These are phyloP conservation scores for Bacidia gigantensis DNA, from an alignment of 495 filamentous ascomycete genomes.

Conservation along the genomic window DNA sequence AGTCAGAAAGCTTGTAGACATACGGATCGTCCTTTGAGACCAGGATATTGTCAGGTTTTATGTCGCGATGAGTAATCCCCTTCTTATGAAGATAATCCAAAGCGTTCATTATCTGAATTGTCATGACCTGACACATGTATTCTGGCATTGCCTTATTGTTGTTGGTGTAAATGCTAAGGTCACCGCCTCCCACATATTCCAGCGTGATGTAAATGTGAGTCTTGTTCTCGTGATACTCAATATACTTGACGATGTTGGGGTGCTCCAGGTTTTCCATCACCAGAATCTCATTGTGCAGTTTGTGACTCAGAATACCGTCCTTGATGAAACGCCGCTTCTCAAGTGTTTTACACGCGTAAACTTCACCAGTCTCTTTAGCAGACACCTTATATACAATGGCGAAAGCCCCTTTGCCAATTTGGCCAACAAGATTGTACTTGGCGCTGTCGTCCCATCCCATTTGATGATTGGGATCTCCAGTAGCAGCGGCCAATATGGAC, in stretches of 20 bases:
- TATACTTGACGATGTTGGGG: slow-evolving; percentile 83
- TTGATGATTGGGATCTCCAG: slow-evolving; percentile 32
- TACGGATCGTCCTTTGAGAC: slow-evolving; percentile 59
- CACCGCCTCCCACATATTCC: slow-evolving; percentile 80
- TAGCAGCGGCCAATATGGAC: slow-evolving; percentile 13
- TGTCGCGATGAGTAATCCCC: slow-evolving; percentile 88
- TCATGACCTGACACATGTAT: slow-evolving; percentile 49
- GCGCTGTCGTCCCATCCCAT: slow-evolving; percentile 71
- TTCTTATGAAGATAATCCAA: slow-evolving; percentile 75
- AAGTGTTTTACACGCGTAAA: slow-evolving; percentile 82
- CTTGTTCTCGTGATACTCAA: slow-evolving; percentile 67
- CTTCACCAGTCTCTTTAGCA: slow-evolving; percentile 59
- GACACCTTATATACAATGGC: slow-evolving; percentile 82
- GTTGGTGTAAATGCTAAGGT: slow-evolving; percentile 60
- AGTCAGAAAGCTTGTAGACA: slow-evolving; percentile 83
- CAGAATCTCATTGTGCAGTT: slow-evolving; percentile 86
- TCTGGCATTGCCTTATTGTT: slow-evolving; percentile 50
- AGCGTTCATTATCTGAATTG: slow-evolving; percentile 64
- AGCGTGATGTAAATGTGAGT: slow-evolving; percentile 84
- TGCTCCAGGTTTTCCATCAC: slow-evolving; percentile 70
- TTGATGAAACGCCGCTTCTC: slow-evolving; percentile 83
- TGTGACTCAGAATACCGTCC: slow-evolving; percentile 67
- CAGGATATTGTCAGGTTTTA: slow-evolving; percentile 96
- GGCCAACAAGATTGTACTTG: slow-evolving; percentile 66
- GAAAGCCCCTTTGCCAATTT: slow-evolving; percentile 86